Evolutionary conservation across 768 basidiomycete genomes (phyloP).

Genomic region (Boletus fagicola): DNA sequence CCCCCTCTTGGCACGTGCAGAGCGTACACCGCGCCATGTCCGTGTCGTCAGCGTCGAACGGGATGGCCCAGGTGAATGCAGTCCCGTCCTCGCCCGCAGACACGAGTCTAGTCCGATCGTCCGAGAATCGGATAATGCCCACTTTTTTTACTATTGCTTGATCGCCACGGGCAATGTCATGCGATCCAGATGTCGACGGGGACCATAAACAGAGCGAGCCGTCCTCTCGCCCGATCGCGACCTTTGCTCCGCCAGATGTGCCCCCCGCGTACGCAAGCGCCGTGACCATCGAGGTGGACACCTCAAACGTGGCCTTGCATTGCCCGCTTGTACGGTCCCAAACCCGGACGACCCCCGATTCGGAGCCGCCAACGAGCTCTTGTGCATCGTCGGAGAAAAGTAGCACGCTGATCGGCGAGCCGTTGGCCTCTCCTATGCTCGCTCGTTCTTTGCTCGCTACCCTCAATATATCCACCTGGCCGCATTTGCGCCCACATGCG

Average conservation of each 20-base stretch:
- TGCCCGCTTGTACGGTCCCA: conserved; percentile 21
- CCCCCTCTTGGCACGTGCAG: background rate
- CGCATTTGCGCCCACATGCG: conserved; percentile 3
- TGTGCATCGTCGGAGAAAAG: conserved; percentile 19
- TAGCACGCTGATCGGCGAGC: background rate
- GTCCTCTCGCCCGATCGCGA: conserved; percentile 21
- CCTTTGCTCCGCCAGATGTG: background rate
- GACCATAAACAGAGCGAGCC: conserved; percentile 19
- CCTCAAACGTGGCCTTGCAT: conserved; percentile 8
- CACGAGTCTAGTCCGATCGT: conserved; percentile 5
- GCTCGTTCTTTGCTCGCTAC: background rate
- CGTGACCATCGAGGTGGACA: conserved; percentile 13
- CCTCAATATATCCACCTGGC: background rate
- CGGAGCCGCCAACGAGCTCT: conserved; percentile 24
- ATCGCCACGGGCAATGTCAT: conserved; percentile 3
- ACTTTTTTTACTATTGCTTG: conserved; percentile 8
- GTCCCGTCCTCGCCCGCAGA: conserved; percentile 12
- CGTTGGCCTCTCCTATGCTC: background rate
- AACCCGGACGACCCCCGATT: conserved; percentile 12
- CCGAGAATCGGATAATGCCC: conserved; percentile 11
- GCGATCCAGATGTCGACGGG: conserved; percentile 13
- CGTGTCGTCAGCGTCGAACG: background rate
- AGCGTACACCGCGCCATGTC: background rate
- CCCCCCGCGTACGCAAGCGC: conserved; percentile 11
- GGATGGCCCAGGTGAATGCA: conserved; percentile 8